phyloP scores from a whole-genome alignment of 2,329 filamentous ascomycete species.

The Pseudovirgaria hyperparasitica region DNA sequence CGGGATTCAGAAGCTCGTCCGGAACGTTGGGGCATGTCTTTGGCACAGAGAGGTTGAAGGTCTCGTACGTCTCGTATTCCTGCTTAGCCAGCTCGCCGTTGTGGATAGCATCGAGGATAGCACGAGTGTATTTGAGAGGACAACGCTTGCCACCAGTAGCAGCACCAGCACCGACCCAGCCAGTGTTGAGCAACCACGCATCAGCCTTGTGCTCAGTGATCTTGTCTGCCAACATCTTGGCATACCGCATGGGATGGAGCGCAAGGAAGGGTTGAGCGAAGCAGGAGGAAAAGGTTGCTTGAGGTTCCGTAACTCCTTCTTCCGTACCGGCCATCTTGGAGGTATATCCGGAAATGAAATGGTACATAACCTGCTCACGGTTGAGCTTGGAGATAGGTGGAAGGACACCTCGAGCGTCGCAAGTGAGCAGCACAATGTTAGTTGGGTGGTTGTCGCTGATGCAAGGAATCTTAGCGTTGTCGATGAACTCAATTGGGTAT shows the following conservation, averaged over 20 bases:
- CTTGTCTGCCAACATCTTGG: conserved; percentile 96
- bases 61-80: conserved; percentile 88
- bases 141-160: conserved; percentile 90
- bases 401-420: conserved; percentile 92
- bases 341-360: conserved; percentile 99
- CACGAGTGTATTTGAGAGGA: conserved; percentile 96
- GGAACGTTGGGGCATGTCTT: conserved; percentile 83
- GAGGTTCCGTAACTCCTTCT: conserved; percentile 90
- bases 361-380: conserved; percentile 96
- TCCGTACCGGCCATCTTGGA: conserved; percentile 99
- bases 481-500: conserved; percentile 98
- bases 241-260: conserved; percentile 98
- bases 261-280: conserved; percentile 99
- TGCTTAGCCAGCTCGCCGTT: conserved; percentile 85
- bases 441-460: conserved; percentile 73
- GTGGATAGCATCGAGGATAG: conserved; percentile 97
- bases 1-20: conserved; percentile 84
- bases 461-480: conserved; percentile 98
- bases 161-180: conserved; percentile 87
- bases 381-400: conserved; percentile 96
- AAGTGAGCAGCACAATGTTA: conserved; percentile 98
- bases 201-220: conserved; percentile 91
- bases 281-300: conserved; percentile 98
- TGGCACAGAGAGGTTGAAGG: conserved; percentile 95
- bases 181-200: conserved; percentile 97